Evolutionary conservation across 257 asterid species (phyloP), one percentile per base, ranked within the genome.

Genomic region (Fraxinus americana): DNA sequence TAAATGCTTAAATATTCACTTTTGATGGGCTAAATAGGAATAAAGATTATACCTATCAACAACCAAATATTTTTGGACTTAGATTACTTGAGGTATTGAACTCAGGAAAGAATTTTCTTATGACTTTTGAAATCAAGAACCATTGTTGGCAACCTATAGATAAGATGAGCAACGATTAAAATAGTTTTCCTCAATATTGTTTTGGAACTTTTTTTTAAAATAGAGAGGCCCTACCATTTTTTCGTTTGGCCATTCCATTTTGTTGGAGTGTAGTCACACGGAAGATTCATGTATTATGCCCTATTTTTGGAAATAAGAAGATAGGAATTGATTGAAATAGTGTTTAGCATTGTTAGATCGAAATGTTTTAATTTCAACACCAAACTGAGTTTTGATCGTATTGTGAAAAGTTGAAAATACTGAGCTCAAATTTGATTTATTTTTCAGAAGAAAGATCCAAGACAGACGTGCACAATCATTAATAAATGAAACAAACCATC

Each of bases 281-380:
- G 73, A 78, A 1, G 57, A 39, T 4, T 61, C 16, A 59, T 78
- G 78, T 14, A 73, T 45, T 9, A 73, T 66, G 0, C 75, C 61
- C 0, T 25, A 29, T n/a, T 23, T 59, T 43, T 79, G 73, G 27
- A 39, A 41, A 13, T 10, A 45, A 2, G 34, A 19, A n/a, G 32
- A 17, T 8, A 75, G 11, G 32, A 29, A 4, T 9, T 27, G 5
- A 41, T 70, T 80, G 29, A 70, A 59, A 27, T 50, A 68, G 10
- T 80, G 67, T 8, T 16, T 10, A 11, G 72, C 30, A 59, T 80
- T 74, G 30, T 80, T 66, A 4, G 30, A 68, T 19, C 65, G 10
- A n/a, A 70, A 32, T 70, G 29, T 30, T 70, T 29, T 70, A 5
- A 70, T 36, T 36, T 17, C 52, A 12, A 70, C 52, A 35, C 74